Evolutionary conservation across 2,329 filamentous ascomycete genomes (phyloP), one percentile per base, ranked within the genome.

Genomic region (Stachybotrys echinatus): DNA sequence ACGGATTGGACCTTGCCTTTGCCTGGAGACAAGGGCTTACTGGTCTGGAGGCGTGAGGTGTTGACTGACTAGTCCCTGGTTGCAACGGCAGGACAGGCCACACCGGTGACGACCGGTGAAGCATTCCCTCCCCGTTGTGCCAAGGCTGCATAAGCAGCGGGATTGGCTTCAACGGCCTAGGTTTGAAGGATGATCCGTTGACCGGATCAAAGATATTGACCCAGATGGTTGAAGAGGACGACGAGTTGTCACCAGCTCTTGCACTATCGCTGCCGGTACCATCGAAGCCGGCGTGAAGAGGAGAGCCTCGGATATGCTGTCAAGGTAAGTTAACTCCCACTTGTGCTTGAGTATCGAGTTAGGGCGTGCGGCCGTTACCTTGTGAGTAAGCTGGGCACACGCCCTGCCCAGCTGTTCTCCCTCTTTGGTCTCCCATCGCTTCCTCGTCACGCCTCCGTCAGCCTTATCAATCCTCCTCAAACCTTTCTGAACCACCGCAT

Each of bases 191-290:
- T 4, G 67, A 64, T 10, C 69, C 62, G 14, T 73, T 69, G 12
- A 80, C 52, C 0, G 79, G 78, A 52, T 82, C 72, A 23, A 65
- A 63, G 5, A 78, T 70, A 31, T 75, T 73, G 6, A 81, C 70
- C 60, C 79, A 81, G 6, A 80, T 71, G 1, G 66, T 63, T 14
- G 3, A 34, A 34, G 2, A 34, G 10, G 27, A 34, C 10, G 14
- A 10, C 3, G 67, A 66, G 42, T 64, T 21, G 14, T 58, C 46
- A 17, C 21, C 23, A 6, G 47, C n/a, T 12, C 7, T 50, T 14
- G 19, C 19, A n/a, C 43, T 42, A 22, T 60, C 52, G 3, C 50
- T 45, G 8, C 21, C 49, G 12, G 44, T 23, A 12, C 51, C 54
- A 37, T 52, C 51, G 12, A 44, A 46, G 31, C 45, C 48, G 20